Evolutionary conservation across 306 rosid species (phyloP).

Genomic region (Myrica gale): DNA sequence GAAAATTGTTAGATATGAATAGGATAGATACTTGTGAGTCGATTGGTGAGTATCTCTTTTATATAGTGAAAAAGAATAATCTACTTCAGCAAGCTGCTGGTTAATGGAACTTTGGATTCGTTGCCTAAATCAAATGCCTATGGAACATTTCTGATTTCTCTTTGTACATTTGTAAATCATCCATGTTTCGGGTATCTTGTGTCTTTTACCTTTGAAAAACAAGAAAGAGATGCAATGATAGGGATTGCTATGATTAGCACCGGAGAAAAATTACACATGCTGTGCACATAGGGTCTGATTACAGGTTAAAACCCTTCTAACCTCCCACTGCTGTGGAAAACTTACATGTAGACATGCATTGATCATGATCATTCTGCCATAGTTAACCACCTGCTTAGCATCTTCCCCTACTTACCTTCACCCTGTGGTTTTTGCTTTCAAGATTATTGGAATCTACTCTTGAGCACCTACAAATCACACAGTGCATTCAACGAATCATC

Average conservation of each 20-base stretch:
- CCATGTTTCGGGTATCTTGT: no score
- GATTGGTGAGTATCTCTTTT: neutral
- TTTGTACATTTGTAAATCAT: no score
- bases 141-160: neutral
- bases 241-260: no score
- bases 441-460: neutral
- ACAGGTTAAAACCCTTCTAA: neutral
- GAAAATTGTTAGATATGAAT: no score
- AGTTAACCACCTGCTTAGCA: neutral
- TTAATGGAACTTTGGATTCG: neutral
- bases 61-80: neutral
- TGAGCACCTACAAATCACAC: neutral
- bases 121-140: neutral
- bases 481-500: neutral
- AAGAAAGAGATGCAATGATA: no score
- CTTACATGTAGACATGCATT: neutral
- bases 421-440: neutral
- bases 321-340: neutral
- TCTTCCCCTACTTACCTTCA: neutral
- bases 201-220: no score
- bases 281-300: neutral
- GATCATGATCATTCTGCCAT: neutral
- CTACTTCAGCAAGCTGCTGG: neutral
- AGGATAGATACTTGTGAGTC: no score
- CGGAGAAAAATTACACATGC: neutral